phyloP scores from a whole-genome alignment of 176 grass and related monocot species.

The Areca catechu region DNA sequence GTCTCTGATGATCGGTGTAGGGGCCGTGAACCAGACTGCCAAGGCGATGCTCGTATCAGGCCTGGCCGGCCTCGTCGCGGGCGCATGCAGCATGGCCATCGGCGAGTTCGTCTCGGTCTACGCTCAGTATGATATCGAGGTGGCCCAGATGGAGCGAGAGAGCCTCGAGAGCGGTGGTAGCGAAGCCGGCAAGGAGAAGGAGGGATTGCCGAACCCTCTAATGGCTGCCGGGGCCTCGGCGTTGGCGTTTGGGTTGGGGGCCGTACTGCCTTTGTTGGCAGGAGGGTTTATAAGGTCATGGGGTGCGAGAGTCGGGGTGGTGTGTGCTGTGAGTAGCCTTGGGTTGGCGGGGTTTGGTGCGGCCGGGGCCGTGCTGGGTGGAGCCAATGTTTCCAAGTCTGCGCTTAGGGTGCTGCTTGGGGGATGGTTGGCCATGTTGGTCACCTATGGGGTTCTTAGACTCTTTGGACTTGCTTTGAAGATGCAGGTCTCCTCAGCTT shows the following conservation, averaged over 20 bases:
- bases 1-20: constrained; percentile 15
- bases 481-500: neutral
- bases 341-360: constrained; percentile 8
- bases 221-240: constrained; percentile 2
- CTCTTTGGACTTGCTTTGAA: constrained; percentile 5
- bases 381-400: constrained; percentile 2
- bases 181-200: neutral
- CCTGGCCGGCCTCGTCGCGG: constrained; percentile 8
- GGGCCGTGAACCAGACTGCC: constrained; percentile 12
- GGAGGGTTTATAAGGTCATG: constrained; percentile 4
- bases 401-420: constrained; percentile 1
- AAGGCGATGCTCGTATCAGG: constrained; percentile 13
- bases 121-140: constrained; percentile 12
- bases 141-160: constrained; percentile 10
- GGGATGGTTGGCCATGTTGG: constrained; percentile 9
- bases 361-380: neutral
- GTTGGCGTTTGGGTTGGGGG: constrained; percentile 3
- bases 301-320: neutral
- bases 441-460: neutral
- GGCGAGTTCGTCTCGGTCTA: constrained; percentile 17
- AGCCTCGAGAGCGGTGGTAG: neutral
- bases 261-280: constrained; percentile 1
- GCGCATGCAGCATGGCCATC: constrained; percentile 16
- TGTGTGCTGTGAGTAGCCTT: constrained; percentile 2
- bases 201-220: constrained; percentile 2